Evolutionary conservation across 106 monocot species (phyloP).

Genomic region (Posidonia australis): DNA sequence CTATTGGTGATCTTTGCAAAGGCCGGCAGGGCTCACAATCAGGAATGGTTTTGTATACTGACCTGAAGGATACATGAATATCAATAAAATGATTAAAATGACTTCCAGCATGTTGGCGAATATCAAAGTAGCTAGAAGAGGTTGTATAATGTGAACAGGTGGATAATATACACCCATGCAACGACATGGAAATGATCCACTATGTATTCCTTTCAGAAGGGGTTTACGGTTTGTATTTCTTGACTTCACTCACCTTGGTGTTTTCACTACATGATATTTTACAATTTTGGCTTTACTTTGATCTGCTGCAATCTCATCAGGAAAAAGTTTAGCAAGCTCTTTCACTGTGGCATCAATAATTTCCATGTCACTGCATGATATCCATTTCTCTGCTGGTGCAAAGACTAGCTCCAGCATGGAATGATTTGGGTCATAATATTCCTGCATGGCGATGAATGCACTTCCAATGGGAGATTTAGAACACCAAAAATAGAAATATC

Average conservation of each 20-base stretch:
- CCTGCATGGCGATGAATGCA: constrained; percentile 35
- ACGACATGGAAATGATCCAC: too few species aligned
- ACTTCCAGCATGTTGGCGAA: too few species aligned
- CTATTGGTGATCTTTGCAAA: constrained; percentile 81
- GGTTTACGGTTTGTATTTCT: background rate
- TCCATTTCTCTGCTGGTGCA: constrained; percentile 95
- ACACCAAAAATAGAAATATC: background rate
- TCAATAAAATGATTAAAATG: too few species aligned
- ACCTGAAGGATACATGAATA: constrained; percentile 33
- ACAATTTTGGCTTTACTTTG: constrained; percentile 96
- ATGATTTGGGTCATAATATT: constrained; percentile 89
- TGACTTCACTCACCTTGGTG: constrained; percentile 55
- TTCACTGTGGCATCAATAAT: constrained; percentile 88
- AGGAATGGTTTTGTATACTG: constrained; percentile 94
- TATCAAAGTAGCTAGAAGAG: too few species aligned
- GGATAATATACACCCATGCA: too few species aligned
- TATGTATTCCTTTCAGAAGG: background rate
- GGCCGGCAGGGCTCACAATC: constrained; percentile 91
- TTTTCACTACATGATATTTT: constrained; percentile 88
- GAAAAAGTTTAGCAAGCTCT: constrained; percentile 80
- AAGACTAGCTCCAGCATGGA: constrained; percentile 96
- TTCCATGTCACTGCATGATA: constrained; percentile 61
- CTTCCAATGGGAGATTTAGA: background rate
- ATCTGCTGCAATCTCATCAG: constrained; percentile 92
- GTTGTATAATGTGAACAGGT: too few species aligned